Conservation (phyloP, 148 eudicot species). For the Rheum nobile region DNA sequence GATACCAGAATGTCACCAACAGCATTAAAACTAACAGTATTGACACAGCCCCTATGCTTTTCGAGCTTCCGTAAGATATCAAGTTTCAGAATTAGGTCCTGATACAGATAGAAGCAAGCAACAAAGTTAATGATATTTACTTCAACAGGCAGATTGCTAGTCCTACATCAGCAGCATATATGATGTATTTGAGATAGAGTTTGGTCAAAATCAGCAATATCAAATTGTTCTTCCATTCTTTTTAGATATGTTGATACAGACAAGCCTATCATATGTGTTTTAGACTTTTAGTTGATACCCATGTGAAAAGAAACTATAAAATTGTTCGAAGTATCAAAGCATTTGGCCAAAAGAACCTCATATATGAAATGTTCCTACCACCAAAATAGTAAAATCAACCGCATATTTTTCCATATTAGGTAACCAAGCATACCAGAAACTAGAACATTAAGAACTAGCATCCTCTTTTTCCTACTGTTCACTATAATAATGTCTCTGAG, state of each 20-base stretch:
- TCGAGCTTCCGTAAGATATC: slow-evolving; percentile 56
- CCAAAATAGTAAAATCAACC: too few species aligned
- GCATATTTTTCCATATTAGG: too few species aligned
- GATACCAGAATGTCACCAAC: slow-evolving; percentile 73
- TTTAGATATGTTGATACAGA: too few species aligned
- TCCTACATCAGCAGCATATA: background rate
- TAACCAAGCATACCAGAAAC: too few species aligned
- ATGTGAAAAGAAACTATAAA: background rate
- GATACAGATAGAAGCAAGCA: slow-evolving; percentile 12
- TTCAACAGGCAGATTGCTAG: background rate
- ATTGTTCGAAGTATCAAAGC: too few species aligned
- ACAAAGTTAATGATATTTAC: background rate
- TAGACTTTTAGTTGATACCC: background rate
- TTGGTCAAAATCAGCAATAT: background rate
- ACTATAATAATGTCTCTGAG: too few species aligned
- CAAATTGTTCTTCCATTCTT: background rate
- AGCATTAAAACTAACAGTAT: slow-evolving; percentile 68
- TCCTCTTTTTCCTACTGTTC: too few species aligned
- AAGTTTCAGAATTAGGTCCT: slow-evolving; percentile 79
- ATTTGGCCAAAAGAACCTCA: too few species aligned
- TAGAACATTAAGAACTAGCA: too few species aligned
- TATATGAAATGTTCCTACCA: background rate
- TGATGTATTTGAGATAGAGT: background rate
- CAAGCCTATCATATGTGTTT: background rate
- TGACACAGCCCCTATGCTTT: slow-evolving; percentile 83